Conservation (phyloP, 2,329 filamentous ascomycete species). For the Teratosphaeria zuluensis region DNA sequence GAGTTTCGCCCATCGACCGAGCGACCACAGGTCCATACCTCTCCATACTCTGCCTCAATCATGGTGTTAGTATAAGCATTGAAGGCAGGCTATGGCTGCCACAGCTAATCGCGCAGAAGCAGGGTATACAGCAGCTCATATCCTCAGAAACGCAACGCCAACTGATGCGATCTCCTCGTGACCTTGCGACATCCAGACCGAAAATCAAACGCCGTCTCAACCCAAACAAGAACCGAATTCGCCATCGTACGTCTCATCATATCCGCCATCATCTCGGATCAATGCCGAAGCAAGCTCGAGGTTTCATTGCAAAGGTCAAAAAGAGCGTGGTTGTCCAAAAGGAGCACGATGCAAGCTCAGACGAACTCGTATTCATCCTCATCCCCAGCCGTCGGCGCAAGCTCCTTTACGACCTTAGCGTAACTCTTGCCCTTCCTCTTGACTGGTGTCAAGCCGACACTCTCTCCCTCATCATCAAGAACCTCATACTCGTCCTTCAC, state of each 20-base stretch:
- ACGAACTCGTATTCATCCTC: slow-evolving; percentile 28
- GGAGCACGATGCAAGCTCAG: slow-evolving; percentile 8
- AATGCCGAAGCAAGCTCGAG: neutral
- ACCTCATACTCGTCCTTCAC: slow-evolving; percentile 52
- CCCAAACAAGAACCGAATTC: neutral
- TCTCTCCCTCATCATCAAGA: slow-evolving; percentile 31
- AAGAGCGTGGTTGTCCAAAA: neutral
- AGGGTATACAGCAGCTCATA: slow-evolving; percentile 16
- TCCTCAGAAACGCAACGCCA: slow-evolving; percentile 16
- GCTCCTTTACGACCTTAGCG: slow-evolving; percentile 20
- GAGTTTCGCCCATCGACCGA: neutral
- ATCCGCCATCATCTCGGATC: neutral
- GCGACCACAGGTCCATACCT: neutral
- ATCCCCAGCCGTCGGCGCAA: slow-evolving; percentile 13
- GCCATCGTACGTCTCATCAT: neutral
- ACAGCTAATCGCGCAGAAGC: neutral
- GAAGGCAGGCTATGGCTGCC: neutral
- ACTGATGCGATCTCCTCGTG: slow-evolving; percentile 16
- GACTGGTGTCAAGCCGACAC: slow-evolving; percentile 18
- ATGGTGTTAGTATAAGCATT: neutral
- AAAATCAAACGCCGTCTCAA: slow-evolving; percentile 6
- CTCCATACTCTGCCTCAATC: neutral
- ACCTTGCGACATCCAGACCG: slow-evolving; percentile 5
- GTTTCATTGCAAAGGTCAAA: neutral
- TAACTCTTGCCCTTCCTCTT: slow-evolving; percentile 23